Evolutionary conservation across 2,329 filamentous ascomycete genomes (phyloP).

Genomic region (Teratosphaeriaceae sp.): DNA sequence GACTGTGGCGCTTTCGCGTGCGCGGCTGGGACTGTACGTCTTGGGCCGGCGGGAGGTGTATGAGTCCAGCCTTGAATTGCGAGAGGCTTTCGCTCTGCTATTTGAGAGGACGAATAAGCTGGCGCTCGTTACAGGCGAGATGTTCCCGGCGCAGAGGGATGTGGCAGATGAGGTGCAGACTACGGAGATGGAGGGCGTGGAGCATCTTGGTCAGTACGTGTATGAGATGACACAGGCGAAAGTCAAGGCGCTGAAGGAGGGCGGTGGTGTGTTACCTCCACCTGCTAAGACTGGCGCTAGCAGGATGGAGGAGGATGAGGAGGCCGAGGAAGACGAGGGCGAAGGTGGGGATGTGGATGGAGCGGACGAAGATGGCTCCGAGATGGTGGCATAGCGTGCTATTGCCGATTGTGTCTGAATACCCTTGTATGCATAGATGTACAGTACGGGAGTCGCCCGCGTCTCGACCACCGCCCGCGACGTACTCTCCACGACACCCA

Average conservation of each 20-base stretch:
- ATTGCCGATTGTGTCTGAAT: not conserved
- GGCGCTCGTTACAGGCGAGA: conserved; percentile 73
- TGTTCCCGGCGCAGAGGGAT: conserved; percentile 63
- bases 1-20: conserved; percentile 89
- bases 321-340: conserved; percentile 27
- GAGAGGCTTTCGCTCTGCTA: conserved; percentile 75
- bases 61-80: conserved; percentile 79
- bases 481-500: too few species aligned
- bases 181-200: conserved; percentile 78
- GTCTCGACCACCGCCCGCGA: too few species aligned
- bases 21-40: conserved; percentile 84
- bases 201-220: conserved; percentile 94
- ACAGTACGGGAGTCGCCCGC: not conserved
- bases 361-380: conserved; percentile 6
- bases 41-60: conserved; percentile 85
- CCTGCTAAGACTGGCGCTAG: conserved; percentile 7
- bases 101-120: conserved; percentile 63
- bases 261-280: conserved; percentile 23
- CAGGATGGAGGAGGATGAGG: conserved; percentile 22
- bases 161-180: conserved; percentile 46
- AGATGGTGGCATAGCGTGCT: not conserved
- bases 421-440: conserved; percentile 1
- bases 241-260: conserved; percentile 49
- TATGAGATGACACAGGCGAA: conserved; percentile 87
- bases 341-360: conserved; percentile 14